A percentile compares a stretch with the other conserved stretches of the same genome.
Evolutionary conservation across 2,329 filamentous ascomycete species (phyloP).

Genomic region (Taxawa tesnikishii): DNA sequence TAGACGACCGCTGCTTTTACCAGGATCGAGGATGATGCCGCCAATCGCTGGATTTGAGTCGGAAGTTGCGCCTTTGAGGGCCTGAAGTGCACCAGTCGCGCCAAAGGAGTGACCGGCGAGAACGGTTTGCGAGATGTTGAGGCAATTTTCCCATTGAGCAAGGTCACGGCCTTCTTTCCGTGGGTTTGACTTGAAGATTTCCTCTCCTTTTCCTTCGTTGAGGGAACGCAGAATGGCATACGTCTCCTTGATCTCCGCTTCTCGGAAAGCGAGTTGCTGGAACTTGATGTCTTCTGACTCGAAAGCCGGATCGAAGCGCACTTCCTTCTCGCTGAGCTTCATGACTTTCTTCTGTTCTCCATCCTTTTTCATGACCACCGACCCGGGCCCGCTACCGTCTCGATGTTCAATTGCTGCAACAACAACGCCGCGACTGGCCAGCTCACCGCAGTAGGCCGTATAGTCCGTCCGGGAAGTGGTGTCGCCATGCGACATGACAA

Average conservation of each 20-base stretch:
- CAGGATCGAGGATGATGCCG: constrained; percentile 53
- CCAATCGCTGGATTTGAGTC: constrained; percentile 37
- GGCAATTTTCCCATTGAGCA: constrained; percentile 37
- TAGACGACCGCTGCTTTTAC: constrained; percentile 50
- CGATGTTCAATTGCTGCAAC: constrained; percentile 35
- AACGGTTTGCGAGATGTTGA: constrained; percentile 43
- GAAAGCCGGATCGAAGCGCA: constrained; percentile 11
- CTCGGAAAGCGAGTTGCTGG: constrained; percentile 30
- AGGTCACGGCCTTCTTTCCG: constrained; percentile 37
- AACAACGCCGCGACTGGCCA: constrained; percentile 32
- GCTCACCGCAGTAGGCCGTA: constrained; percentile 32
- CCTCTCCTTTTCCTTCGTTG: constrained; percentile 22
- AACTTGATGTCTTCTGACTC: constrained; percentile 24
- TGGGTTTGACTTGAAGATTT: constrained; percentile 30
- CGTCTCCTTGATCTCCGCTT: constrained; percentile 34
- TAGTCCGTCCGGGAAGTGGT: constrained; percentile 32
- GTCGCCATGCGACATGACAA: constrained; percentile 36
- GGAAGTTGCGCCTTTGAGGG: constrained; percentile 38
- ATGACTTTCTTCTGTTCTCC: constrained; percentile 22
- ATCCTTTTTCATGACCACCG: constrained; percentile 24
- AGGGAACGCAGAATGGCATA: constrained; percentile 27
- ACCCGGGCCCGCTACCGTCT: constrained; percentile 33
- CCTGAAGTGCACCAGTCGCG: constrained; percentile 50
- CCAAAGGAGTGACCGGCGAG: constrained; percentile 55
- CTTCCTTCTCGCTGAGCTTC: constrained; percentile 22